phyloP scores from a whole-genome alignment of 495 filamentous ascomycete genomes.

The Penicillium maclennaniae region DNA sequence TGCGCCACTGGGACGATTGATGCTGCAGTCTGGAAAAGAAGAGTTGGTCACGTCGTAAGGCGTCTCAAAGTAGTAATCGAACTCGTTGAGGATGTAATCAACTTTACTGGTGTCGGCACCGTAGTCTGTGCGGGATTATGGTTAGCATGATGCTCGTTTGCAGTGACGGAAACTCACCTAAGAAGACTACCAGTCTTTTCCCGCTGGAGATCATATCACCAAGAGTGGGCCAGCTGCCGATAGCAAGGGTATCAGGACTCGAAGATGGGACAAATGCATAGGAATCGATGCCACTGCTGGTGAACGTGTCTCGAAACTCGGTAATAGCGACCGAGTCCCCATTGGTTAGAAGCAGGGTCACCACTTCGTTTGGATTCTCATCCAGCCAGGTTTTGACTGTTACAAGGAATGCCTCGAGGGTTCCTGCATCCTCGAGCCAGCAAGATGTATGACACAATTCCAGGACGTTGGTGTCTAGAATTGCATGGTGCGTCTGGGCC shows the following conservation, averaged over 20 bases:
- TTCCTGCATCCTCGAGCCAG: constrained; percentile 60
- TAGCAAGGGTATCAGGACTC: constrained; percentile 21
- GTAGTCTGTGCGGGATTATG: constrained; percentile 29
- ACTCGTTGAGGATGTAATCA: constrained; percentile 67
- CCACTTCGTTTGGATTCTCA: constrained; percentile 59
- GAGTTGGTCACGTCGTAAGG: constrained; percentile 56
- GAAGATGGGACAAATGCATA: constrained; percentile 55
- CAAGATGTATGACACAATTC: constrained; percentile 66
- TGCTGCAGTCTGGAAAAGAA: constrained; percentile 50
- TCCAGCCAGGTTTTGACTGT: constrained; percentile 63
- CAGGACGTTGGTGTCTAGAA: constrained; percentile 42
- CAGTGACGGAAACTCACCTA: constrained; percentile 36
- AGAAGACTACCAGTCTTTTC: constrained; percentile 59
- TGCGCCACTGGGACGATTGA: constrained; percentile 55
- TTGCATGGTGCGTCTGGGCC: constrained; percentile 58
- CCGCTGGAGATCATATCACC: constrained; percentile 55
- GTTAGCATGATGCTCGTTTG: neutral
- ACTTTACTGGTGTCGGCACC: constrained; percentile 45
- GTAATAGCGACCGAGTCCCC: constrained; percentile 49
- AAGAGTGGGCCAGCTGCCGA: constrained; percentile 60
- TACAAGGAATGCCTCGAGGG: constrained; percentile 52
- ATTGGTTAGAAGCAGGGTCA: constrained; percentile 69
- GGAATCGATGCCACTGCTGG: constrained; percentile 48
- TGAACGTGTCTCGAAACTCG: constrained; percentile 52
- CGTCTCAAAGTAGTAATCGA: constrained; percentile 69